phyloP scores from a whole-genome alignment of 805 yeast species.

The Nakazawaea ernobii region DNA sequence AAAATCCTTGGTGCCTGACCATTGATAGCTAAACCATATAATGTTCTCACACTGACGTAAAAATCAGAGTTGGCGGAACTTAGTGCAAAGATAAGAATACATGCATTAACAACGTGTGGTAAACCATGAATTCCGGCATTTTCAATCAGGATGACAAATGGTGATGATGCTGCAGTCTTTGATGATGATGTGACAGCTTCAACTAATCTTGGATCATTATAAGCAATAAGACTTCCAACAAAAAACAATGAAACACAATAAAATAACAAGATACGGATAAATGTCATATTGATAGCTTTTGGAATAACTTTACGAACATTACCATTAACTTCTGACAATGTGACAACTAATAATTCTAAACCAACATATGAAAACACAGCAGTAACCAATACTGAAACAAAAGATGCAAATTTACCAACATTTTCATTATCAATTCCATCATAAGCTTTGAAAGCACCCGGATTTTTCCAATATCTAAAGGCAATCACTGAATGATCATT shows the following conservation, averaged over 20 bases:
- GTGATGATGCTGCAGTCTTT: slow-evolving; percentile 66
- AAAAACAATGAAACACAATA: slow-evolving; percentile 62
- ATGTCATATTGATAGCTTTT: slow-evolving; percentile 58
- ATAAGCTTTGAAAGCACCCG: slow-evolving; percentile 55
- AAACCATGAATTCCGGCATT: slow-evolving; percentile 58
- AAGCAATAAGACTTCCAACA: slow-evolving; percentile 67
- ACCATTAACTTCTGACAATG: slow-evolving; percentile 18
- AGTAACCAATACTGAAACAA: slow-evolving; percentile 54
- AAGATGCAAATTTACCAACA: slow-evolving; percentile 55
- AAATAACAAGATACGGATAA: slow-evolving; percentile 58
- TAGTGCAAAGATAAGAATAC: slow-evolving; percentile 69
- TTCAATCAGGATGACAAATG: slow-evolving; percentile 77
- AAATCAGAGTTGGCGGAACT: slow-evolving; percentile 79
- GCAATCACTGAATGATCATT: slow-evolving; percentile 37
- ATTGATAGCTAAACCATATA: slow-evolving; percentile 37
- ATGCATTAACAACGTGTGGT: slow-evolving; percentile 73
- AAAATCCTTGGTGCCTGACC: slow-evolving; percentile 39
- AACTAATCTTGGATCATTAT: slow-evolving; percentile 36
- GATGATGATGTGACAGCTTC: slow-evolving; percentile 39
- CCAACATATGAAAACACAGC: slow-evolving; percentile 71
- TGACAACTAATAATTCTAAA: slow-evolving; percentile 38
- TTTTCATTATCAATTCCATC: slow-evolving; percentile 33
- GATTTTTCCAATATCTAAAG: slow-evolving; percentile 63
- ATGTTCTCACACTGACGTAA: slow-evolving; percentile 60
- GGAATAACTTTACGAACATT: slow-evolving; percentile 45